Base-by-base conservation (phyloP, 495 filamentous ascomycete genomes). In the Aeminium ludgeri region DNA sequence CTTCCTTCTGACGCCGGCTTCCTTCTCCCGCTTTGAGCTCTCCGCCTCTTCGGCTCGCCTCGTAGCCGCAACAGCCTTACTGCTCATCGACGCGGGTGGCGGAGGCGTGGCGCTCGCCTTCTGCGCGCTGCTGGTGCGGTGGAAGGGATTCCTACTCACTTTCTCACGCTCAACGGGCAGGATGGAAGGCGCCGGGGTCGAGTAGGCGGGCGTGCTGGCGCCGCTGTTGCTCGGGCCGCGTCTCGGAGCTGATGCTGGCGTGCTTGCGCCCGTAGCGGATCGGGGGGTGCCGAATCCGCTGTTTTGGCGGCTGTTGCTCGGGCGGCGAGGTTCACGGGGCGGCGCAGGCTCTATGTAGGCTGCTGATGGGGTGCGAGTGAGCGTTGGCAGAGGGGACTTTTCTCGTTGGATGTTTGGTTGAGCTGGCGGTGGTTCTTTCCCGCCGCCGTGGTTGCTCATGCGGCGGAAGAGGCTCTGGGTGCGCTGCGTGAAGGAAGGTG, bases 401-500 rank as follows among this genome's bases (percentile, higher is more conserved):
- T 46, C 48, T 0, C 34, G 34, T 23, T 30, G 20, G 15, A 17
- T 18, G 10, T 27, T 30, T 11, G 38, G 30, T 18, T 38, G 19
- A 3, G 38, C 7, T 15, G 10, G 25, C 13, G 12, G 17, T 17
- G n/a, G 18, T 30, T 19, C 15, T 31, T 44, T 29, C 13, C 27
- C 38, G 19, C 39, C 7, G 10, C 41, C 30, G 35, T 25, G 37
- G 30, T 43, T 51, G 28, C 30, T 42, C 49, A 48, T 44, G 20
- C 49, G 49, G 23, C 49, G 40, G 45, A 52, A 45, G 41, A 52
- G 31, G 23, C 27, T 13, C 23, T 52, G 49, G 1, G 49, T 49
- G 11, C 30, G 20, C 34, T 52, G 49, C 17, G 35, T 30, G 11
- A 52, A 33, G 13, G 36, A 42, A 2, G 48, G 23, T 7, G 43